Conservation (phyloP, 768 basidiomycete species). For the Fomitopsis pulvina region DNA sequence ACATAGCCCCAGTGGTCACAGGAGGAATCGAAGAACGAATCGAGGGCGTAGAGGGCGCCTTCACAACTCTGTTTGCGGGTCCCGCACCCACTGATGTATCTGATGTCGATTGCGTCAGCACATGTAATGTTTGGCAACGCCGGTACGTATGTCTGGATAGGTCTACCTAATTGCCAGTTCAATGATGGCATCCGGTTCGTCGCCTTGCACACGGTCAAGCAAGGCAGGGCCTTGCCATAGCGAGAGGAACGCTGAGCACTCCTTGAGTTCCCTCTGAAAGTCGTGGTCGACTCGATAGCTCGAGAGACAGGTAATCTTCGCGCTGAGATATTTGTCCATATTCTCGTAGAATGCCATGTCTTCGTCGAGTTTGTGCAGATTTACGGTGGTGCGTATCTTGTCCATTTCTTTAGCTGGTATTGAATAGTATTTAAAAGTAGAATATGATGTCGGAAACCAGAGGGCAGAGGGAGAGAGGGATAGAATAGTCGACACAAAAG, state of each 20-base stretch:
- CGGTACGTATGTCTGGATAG: no score
- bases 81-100: slow-evolving; percentile 2
- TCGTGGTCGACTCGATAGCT: slow-evolving; percentile 3
- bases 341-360: slow-evolving; percentile 1
- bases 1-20: background rate
- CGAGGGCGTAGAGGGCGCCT: background rate
- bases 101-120: background rate
- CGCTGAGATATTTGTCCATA: slow-evolving; percentile 4
- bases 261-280: background rate
- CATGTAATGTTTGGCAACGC: background rate
- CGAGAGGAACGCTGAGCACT: background rate
- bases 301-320: background rate
- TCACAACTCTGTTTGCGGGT: background rate
- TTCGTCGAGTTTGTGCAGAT: background rate
- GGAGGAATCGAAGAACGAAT: background rate
- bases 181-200: background rate
- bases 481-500: no score
- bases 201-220: background rate
- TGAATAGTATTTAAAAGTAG: no score
- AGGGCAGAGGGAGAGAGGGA: no score
- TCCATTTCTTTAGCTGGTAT: no score
- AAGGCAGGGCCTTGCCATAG: background rate
- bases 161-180: slow-evolving; percentile 2
- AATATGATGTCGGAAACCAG: no score
- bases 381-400: no score